These are phyloP conservation scores for Xerocomus amazonicus DNA, from an alignment of 1,284 basidiomycete species.

Conservation along the genomic window DNA sequence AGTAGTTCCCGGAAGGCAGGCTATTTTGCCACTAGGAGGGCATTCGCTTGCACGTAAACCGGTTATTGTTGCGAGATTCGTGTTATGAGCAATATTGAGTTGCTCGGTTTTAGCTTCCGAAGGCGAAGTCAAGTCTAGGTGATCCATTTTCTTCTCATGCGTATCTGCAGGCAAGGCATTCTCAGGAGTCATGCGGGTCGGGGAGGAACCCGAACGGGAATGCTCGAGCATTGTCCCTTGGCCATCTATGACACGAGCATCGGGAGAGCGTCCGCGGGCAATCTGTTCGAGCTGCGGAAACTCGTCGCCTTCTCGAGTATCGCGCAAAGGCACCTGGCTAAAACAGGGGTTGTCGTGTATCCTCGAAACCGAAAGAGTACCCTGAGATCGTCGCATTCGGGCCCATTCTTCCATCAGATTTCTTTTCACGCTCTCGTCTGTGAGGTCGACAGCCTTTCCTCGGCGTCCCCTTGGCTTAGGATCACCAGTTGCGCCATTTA, in stretches of 20 bases:
- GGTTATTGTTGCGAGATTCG: neutral
- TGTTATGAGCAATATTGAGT: neutral
- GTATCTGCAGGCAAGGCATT: neutral
- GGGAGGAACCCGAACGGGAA: neutral
- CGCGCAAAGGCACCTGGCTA: neutral
- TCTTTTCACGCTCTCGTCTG: conserved; percentile 21
- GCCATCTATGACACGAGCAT: neutral
- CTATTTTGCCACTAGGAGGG: neutral
- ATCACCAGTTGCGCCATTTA: conserved; percentile 2
- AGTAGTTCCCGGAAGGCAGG: neutral
- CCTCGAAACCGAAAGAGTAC: conserved; percentile 15
- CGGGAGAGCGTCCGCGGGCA: neutral
- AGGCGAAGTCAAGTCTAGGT: neutral
- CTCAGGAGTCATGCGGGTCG: neutral
- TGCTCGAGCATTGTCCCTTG: conserved; percentile 2
- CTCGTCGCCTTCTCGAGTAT: conserved; percentile 1
- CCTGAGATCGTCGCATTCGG: conserved; percentile 28
- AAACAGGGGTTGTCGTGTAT: conserved; percentile 3
- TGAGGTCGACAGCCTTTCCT: conserved; percentile 13
- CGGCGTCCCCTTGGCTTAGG: conserved; percentile 17
- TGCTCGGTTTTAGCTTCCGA: conserved; percentile 2
- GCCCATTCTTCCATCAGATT: conserved; percentile 31
- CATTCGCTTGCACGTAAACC: conserved; percentile 1
- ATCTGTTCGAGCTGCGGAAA: neutral
- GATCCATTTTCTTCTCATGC: neutral